Base-by-base conservation (phyloP, 306 rosid genomes). In the Cercis canadensis region DNA sequence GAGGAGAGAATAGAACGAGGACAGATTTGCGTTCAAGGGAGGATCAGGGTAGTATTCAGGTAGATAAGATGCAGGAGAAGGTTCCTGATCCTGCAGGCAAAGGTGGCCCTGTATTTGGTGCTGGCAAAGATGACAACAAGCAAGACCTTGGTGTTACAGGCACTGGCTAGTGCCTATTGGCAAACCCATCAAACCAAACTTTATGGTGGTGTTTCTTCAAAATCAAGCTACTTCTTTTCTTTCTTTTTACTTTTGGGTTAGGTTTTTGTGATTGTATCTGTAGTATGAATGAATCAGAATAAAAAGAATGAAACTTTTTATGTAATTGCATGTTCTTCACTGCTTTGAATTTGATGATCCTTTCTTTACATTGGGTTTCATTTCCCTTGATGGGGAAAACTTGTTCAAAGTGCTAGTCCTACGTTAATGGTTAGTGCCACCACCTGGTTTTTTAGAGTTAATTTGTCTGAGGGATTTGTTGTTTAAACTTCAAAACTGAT, bases 51-150 rank as follows among this genome's bases (percentile, higher is more conserved):
- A 68, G 77, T 72, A 85, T 89, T 73, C 86, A 88, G 81, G 84
- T 88, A 0, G 95, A 92, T 18, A 92, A 89, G 84, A 4, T 81
- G 19, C 89, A 92, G 67, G 96, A 89, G 55, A 92, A 84, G 81
- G 88, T 86, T 0, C 29, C 31, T 24, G 87, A 87, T 21, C 80
- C 95, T 5, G 88, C 82, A 17, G 98, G 95, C 0, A 69, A 84
- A 83, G 96, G 92, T 15, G 96, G 95, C 0, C 96, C 96, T 1
- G 91, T 86, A 1, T 89, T 92, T 44, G 96, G 90, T n/a, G 87
- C 86, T 57, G 92, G 89, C 0, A 56, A 80, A 61, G 92, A 85
- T 3, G 76, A 84, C 0, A 36, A 86, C 29, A 92, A 89, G 51
- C 74, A 78, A 32, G 96, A 89, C 71, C 89, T 86, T 56, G 98